A percentile compares a stretch with the other conserved stretches of the same genome.
These are phyloP conservation scores for Heterobasidion parviporum DNA, from an alignment of 1,284 basidiomycete genomes.

Conservation along the genomic window DNA sequence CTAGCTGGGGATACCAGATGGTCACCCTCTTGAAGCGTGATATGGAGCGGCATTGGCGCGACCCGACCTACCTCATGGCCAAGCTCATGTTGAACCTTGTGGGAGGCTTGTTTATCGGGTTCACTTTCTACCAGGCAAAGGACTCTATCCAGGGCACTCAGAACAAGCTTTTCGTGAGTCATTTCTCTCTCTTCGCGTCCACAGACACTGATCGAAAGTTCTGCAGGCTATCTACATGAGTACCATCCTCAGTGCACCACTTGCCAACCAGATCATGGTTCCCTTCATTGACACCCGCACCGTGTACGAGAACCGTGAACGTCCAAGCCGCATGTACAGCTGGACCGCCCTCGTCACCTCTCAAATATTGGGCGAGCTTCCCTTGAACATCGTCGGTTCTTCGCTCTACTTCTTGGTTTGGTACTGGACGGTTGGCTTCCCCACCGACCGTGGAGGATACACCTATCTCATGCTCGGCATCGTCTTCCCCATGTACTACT, in stretches of 20 bases:
- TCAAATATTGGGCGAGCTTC: slow-evolving; percentile 56
- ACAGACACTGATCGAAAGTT: background rate
- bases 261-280: slow-evolving; percentile 28
- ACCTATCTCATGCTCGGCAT: slow-evolving; percentile 42
- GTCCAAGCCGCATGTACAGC: slow-evolving; percentile 72
- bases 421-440: slow-evolving; percentile 65
- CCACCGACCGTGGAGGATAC: slow-evolving; percentile 45
- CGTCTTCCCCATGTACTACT: slow-evolving; percentile 45
- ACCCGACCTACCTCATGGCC: slow-evolving; percentile 70
- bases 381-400: slow-evolving; percentile 58
- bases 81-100: slow-evolving; percentile 56
- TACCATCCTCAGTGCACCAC: slow-evolving; percentile 3
- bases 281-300: slow-evolving; percentile 42
- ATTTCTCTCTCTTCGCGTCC: background rate
- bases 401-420: slow-evolving; percentile 57
- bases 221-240: slow-evolving; percentile 15
- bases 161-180: slow-evolving; percentile 68
- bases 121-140: slow-evolving; percentile 64
- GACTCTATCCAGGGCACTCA: slow-evolving; percentile 66
- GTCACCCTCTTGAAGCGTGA: slow-evolving; percentile 39
- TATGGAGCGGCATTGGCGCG: slow-evolving; percentile 48
- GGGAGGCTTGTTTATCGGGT: slow-evolving; percentile 56
- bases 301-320: slow-evolving; percentile 59
- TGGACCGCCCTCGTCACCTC: slow-evolving; percentile 70
- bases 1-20: slow-evolving; percentile 38